Base-by-base conservation (phyloP, 2,329 filamentous ascomycete species). In the Trichoderma sp. region DNA sequence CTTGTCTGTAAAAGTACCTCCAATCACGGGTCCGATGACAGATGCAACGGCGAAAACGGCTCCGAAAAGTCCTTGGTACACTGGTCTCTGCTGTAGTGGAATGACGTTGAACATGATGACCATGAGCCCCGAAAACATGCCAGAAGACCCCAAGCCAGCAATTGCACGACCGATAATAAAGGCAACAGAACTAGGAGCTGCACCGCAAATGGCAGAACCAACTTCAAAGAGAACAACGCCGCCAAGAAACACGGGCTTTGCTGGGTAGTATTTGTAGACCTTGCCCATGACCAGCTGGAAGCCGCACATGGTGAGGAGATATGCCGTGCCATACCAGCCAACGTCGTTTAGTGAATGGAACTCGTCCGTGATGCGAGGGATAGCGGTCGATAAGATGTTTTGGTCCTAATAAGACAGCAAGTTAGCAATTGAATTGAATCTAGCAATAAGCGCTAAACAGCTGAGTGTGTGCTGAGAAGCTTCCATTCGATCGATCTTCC, bases 131-230 rank as follows among this genome's bases (percentile, higher is more conserved):
- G 71, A 66, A 8, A 74, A 66, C 14, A 89, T 79, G 4, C 85
- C 88, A 9, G 88, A 84, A 4, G 85, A 84, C 4, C 83, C 81
- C 35, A 87, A 81, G 50, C 83, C 84, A 6, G 85, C 83, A 18
- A 88, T 85, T 56, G 87, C 87, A 64, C 87, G 85, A 71, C 87
- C 87, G 78, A 86, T 83, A 50, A 88, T 85, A 6, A 87, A 84
- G n/a, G 85, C 79, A 29, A 80, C 82, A 38, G 84, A 85, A 68
- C 83, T 82, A 41, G 83, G 83, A 2, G 79, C 77, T 0, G 77
- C 78, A 5, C 75, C 79, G 73, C 88, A 90, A 31, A 90, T 81
- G 4, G 89, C 79, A 4, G 83, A 86, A 12, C 89, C 88, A 0
- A 88, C 71, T 77, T 89, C 88, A 62, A 91, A 88, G 50, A 89